Evolutionary conservation across 257 asterid genomes (phyloP).

Genomic region (Solanum chmielewskii): DNA sequence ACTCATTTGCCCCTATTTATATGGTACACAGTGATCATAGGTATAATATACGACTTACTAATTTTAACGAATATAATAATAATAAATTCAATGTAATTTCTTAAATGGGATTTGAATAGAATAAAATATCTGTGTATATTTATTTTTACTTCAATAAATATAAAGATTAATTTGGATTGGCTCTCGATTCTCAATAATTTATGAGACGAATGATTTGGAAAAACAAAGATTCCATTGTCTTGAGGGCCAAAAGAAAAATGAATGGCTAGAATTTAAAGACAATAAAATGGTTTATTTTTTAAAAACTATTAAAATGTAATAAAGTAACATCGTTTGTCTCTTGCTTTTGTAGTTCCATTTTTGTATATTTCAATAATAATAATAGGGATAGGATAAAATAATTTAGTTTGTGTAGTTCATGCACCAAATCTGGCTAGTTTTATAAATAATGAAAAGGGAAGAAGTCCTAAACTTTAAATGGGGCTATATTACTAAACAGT

Average conservation of each 20-base stretch:
- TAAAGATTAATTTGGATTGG: fast-evolving
- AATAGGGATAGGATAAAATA: neutral
- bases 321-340: neutral
- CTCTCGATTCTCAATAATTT: neutral
- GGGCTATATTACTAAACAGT: neutral
- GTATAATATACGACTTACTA: neutral
- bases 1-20: neutral
- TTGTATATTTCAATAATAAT: neutral
- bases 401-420: neutral
- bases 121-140: neutral
- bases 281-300: neutral
- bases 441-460: neutral
- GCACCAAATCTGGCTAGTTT: neutral
- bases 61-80: neutral
- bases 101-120: neutral
- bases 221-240: neutral
- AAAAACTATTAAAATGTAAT: neutral
- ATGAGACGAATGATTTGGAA: neutral
- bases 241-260: neutral
- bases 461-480: neutral
- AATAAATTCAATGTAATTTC: neutral
- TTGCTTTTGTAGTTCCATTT: neutral
- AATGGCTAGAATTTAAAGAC: neutral
- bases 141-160: neutral
- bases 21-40: neutral